These are phyloP conservation scores for Nothomitra cinnamomea DNA, from an alignment of 2,329 filamentous ascomycete genomes.

Conservation along the genomic window DNA sequence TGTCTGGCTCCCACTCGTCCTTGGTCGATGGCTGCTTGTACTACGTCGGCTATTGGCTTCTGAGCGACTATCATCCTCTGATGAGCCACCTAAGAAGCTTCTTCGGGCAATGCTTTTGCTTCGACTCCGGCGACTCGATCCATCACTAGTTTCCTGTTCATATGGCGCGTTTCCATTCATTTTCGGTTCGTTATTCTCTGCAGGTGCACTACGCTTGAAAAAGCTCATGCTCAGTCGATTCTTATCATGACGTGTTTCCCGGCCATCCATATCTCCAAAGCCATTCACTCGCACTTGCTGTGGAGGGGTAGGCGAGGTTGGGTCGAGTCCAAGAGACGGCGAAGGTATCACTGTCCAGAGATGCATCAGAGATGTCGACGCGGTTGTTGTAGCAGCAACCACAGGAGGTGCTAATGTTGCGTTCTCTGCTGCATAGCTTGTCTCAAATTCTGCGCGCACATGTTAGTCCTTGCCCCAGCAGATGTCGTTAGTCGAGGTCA, in stretches of 20 bases:
- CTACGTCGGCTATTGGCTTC: conserved; percentile 10
- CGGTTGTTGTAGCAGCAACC: not conserved
- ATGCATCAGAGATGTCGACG: not conserved
- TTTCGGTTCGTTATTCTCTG: not conserved
- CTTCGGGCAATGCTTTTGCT: conserved; percentile 4
- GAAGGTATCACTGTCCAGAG: not conserved
- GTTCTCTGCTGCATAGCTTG: conserved; percentile 48
- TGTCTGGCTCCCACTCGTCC: conserved; percentile 23
- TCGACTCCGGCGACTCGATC: not conserved
- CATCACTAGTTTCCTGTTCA: not conserved
- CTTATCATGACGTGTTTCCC: conserved; percentile 20
- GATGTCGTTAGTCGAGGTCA: not conserved
- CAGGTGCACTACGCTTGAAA: conserved; percentile 10
- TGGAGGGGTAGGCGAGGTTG: not conserved
- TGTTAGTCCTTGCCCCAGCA: conserved; percentile 10
- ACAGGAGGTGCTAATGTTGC: conserved; percentile 31
- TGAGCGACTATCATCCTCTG: not conserved
- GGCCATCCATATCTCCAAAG: not conserved
- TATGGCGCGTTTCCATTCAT: not conserved
- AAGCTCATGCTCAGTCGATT: conserved; percentile 23
- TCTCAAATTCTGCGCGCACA: conserved; percentile 36
- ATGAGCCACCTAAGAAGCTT: not conserved
- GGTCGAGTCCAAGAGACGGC: not conserved
- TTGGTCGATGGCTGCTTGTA: conserved; percentile 21
- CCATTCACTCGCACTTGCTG: not conserved